Evolutionary conservation across 2,329 filamentous ascomycete species (phyloP), one percentile per base, ranked within the genome.

Genomic region (Sarocladiaceae sp.): DNA sequence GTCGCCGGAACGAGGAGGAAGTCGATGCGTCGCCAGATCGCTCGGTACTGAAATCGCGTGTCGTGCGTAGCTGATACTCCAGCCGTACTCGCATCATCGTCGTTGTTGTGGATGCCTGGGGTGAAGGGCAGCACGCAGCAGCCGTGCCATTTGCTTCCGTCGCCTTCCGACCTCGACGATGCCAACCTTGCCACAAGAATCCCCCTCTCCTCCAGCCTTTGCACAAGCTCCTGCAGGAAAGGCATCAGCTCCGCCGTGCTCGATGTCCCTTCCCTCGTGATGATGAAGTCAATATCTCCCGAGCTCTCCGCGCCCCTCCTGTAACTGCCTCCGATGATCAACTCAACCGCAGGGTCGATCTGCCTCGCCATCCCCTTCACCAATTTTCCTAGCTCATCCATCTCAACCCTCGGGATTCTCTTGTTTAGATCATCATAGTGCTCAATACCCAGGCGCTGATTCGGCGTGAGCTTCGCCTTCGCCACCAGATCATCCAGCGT

Each of bases 311-410:
- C 78, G 15, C 91, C 90, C 23, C 91, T 80, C 19, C 91, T 80
- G 59, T 94, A 96, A 47, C 87, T 94, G 1, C 91, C 91, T 35
- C 84, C 82, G 39, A 95, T 75, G 39, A 88, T 85, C 46, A 88
- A 66, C 59, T 88, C 71, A 45, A 90, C 78, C 0, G 62, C 59
- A 0, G 69, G 59, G 55, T 95, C 86, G 19, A 90, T 68, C 6
- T 58, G 56, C 5, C 66, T 64, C 1, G 88, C 76, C 1, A 76
- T 72, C 6, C 65, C 64, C 41, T 68, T 74, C 13, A 96, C 84
- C 33, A 83, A 67, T 0, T 64, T 66, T 0, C 80, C 86, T 21
- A 95, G 79, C 1, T 74, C 72, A 47, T 79, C 74, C 4, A 95
- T 84, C 63, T 96, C 88, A 0, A 61, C 63, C 3, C 90, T 79